Evolutionary conservation across 331 rosid species (phyloP).

Genomic region (Spiraea crenata): DNA sequence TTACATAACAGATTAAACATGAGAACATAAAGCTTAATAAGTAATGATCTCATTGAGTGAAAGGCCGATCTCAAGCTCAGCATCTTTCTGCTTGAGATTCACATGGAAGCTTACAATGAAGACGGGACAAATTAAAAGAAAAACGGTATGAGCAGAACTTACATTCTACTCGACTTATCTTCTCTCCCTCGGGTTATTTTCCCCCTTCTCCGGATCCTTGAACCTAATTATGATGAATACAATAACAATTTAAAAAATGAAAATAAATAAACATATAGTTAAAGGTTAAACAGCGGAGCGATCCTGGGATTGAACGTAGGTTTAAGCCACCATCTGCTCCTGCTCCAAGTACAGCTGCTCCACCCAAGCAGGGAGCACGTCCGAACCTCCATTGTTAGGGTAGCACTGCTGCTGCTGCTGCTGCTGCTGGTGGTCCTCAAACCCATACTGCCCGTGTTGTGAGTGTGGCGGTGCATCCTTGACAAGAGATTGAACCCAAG

Average conservation of each 20-base stretch:
- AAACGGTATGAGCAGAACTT: constrained; percentile 37
- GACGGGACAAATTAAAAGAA: constrained; percentile 9
- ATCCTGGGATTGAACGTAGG: constrained; percentile 2
- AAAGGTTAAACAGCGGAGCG: constrained; percentile 23
- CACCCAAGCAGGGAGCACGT: constrained; percentile 50
- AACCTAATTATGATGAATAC: constrained; percentile 42
- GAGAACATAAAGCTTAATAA: constrained; percentile 1
- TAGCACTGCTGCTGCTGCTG: constrained; percentile 48
- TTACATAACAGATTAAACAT: background rate
- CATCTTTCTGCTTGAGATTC: constrained; percentile 20
- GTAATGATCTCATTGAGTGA: background rate
- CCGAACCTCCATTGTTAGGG: constrained; percentile 41
- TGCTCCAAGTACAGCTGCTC: constrained; percentile 71
- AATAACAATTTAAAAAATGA: constrained; percentile 35
- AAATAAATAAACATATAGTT: constrained; percentile 23
- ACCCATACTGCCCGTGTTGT: constrained; percentile 29
- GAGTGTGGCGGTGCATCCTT: constrained; percentile 47
- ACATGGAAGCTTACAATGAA: constrained; percentile 20
- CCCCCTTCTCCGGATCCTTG: constrained; percentile 26
- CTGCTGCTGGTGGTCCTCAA: constrained; percentile 55
- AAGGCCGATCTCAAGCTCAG: background rate
- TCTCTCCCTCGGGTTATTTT: constrained; percentile 19
- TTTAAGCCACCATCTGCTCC: constrained; percentile 67
- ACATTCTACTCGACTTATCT: constrained; percentile 39
- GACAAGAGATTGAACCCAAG: constrained; percentile 77